Evolutionary conservation across 2,329 filamentous ascomycete genomes (phyloP).

Genomic region (Fusarium robinianum): DNA sequence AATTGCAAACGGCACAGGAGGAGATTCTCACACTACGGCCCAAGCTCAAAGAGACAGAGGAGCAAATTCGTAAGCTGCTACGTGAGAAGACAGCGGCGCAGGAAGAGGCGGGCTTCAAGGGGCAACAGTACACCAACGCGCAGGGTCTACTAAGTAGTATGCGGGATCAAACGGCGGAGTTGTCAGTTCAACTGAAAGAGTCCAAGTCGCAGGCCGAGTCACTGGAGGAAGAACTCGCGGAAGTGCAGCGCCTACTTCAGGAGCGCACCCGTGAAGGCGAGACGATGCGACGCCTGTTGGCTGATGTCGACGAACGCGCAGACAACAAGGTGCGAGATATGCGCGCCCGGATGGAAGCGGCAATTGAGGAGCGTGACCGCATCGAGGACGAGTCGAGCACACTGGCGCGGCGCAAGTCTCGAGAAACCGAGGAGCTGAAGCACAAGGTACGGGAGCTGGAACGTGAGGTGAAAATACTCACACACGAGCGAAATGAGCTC

Average conservation of each 20-base stretch:
- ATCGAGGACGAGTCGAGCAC: constrained; percentile 88
- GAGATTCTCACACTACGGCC: constrained; percentile 71
- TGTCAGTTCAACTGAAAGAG: constrained; percentile 91
- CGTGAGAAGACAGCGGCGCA: constrained; percentile 69
- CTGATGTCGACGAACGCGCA: constrained; percentile 82
- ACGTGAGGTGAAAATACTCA: constrained; percentile 70
- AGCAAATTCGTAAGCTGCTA: constrained; percentile 69
- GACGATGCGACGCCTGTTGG: constrained; percentile 88
- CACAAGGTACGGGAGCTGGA: constrained; percentile 80
- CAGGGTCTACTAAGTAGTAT: constrained; percentile 88
- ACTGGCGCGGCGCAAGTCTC: constrained; percentile 72
- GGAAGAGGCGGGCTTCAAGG: constrained; percentile 83
- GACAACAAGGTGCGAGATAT: constrained; percentile 86
- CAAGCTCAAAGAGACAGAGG: constrained; percentile 69
- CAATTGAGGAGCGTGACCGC: constrained; percentile 90
- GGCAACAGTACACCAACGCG: constrained; percentile 81
- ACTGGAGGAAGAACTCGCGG: constrained; percentile 87
- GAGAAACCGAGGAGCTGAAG: constrained; percentile 87
- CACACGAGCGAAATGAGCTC: constrained; percentile 77
- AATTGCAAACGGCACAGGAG: constrained; percentile 73
- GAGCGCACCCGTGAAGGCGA: constrained; percentile 92
- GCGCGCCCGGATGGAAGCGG: constrained; percentile 83
- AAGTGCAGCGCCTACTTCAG: constrained; percentile 82
- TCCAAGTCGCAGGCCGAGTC: constrained; percentile 79
- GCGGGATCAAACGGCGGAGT: constrained; percentile 88